phyloP scores from a whole-genome alignment of 208 protist species.

The Acanthamoeba castellanii region DNA sequence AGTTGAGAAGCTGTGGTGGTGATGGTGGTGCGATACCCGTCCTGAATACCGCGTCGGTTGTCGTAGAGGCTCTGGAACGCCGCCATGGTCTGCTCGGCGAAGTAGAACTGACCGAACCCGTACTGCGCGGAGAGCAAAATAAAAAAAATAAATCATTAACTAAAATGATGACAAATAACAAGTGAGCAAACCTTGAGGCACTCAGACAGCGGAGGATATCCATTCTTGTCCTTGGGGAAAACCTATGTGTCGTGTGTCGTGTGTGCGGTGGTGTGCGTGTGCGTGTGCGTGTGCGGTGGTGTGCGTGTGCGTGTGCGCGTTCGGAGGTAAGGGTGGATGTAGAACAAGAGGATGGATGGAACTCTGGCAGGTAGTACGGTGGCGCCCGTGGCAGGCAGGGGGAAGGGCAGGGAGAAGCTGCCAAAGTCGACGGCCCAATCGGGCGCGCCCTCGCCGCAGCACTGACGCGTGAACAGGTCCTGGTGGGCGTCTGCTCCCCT shows the following conservation, averaged over 20 bases:
- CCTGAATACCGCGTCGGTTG: slow-evolving; percentile 26
- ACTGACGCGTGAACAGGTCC: slow-evolving; percentile 82
- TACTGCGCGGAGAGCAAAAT: neutral
- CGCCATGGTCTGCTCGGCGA: slow-evolving; percentile 19
- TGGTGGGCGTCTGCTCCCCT: slow-evolving; percentile 80
- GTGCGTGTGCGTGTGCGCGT: neutral
- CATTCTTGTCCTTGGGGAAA: slow-evolving; percentile 50
- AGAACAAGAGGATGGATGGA: neutral
- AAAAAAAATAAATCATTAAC: neutral
- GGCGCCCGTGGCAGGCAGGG: neutral
- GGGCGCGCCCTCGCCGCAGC: slow-evolving; percentile 85
- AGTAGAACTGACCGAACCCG: slow-evolving; percentile 32
- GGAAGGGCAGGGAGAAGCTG: slow-evolving; percentile 14
- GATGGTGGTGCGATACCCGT: neutral
- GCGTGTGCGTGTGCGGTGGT: neutral
- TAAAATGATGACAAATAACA: neutral
- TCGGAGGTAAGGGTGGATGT: neutral
- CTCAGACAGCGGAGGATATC: slow-evolving; percentile 33
- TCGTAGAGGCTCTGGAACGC: slow-evolving; percentile 69
- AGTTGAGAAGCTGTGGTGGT: neutral
- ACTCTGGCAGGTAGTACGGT: neutral
- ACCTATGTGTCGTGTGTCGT: neutral
- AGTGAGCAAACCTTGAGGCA: slow-evolving; percentile 4
- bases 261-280: neutral
- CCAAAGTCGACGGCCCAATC: slow-evolving; percentile 77